A percentile compares a stretch with the other conserved stretches of the same genome.
These are phyloP conservation scores for Boletus austroedulis DNA, from an alignment of 1,284 basidiomycete genomes.

Conservation along the genomic window DNA sequence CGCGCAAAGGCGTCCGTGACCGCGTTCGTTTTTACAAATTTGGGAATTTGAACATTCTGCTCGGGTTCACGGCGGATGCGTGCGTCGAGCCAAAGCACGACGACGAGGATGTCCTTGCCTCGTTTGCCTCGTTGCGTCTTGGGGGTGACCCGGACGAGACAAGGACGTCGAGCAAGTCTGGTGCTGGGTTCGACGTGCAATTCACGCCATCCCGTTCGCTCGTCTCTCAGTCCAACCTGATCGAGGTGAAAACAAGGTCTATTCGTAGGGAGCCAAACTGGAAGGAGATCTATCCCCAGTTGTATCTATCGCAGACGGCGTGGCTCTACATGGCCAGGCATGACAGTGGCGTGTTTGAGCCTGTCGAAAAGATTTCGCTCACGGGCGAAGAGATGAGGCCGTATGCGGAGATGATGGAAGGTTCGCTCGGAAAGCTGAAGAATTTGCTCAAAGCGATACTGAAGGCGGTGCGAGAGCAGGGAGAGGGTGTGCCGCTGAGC, in stretches of 20 bases:
- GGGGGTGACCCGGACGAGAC: neutral
- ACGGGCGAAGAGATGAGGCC: constrained; percentile 24
- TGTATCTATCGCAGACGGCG: constrained; percentile 42
- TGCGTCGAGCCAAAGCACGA: constrained; percentile 19
- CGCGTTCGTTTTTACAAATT: constrained; percentile 27
- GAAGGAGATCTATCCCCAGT: constrained; percentile 41
- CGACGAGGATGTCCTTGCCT: constrained; percentile 27
- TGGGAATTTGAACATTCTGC: constrained; percentile 33
- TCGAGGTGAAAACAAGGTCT: constrained; percentile 43
- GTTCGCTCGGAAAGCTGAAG: constrained; percentile 29
- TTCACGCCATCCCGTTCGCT: constrained; percentile 14
- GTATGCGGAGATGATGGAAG: constrained; percentile 21
- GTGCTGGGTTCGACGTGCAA: constrained; percentile 16
- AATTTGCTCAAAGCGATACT: constrained; percentile 24
- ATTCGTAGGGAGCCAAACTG: constrained; percentile 32
- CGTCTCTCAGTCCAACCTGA: constrained; percentile 38
- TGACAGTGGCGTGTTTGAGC: constrained; percentile 32
- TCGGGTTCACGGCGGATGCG: constrained; percentile 37
- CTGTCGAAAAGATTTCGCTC: constrained; percentile 30
- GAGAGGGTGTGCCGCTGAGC: constrained; percentile 29
- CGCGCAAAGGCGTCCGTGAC: neutral
- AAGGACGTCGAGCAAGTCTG: neutral
- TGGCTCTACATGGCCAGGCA: constrained; percentile 40
- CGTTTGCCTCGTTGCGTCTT: constrained; percentile 31
- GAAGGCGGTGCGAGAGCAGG: constrained; percentile 26